phyloP scores from a whole-genome alignment of 495 filamentous ascomycete species.

The Xylaria palmicola region DNA sequence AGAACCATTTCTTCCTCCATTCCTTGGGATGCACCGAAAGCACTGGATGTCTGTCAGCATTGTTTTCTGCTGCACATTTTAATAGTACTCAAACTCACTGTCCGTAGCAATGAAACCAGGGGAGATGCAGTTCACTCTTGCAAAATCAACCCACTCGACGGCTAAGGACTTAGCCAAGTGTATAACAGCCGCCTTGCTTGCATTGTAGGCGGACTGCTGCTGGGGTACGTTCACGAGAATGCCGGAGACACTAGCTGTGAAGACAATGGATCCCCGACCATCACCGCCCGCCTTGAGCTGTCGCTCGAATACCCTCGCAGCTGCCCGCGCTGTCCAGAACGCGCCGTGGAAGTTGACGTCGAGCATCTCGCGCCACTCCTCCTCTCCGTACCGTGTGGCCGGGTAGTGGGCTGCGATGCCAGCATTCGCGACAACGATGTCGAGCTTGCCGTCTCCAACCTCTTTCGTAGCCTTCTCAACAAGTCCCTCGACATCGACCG shows the following conservation, averaged over 20 bases:
- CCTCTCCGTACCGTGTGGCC: slow-evolving; percentile 62
- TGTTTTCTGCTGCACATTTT: background rate
- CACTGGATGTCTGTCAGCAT: slow-evolving; percentile 21
- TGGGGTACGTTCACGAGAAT: slow-evolving; percentile 65
- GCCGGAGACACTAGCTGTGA: slow-evolving; percentile 63
- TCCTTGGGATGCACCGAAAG: slow-evolving; percentile 23
- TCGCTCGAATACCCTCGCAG: slow-evolving; percentile 69
- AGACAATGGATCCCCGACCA: slow-evolving; percentile 56
- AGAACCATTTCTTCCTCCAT: slow-evolving; percentile 25
- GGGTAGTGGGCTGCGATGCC: slow-evolving; percentile 64
- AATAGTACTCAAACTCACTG: slow-evolving; percentile 16
- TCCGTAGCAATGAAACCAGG: slow-evolving; percentile 41
- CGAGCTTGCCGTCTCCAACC: slow-evolving; percentile 21
- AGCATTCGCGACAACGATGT: slow-evolving; percentile 51
- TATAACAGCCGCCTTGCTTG: slow-evolving; percentile 58
- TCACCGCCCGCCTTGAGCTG: slow-evolving; percentile 40
- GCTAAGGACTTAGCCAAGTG: slow-evolving; percentile 62
- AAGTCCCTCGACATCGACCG: slow-evolving; percentile 16
- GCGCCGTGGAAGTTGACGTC: slow-evolving; percentile 71
- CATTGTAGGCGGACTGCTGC: slow-evolving; percentile 59
- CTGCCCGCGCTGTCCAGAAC: slow-evolving; percentile 68
- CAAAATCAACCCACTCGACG: slow-evolving; percentile 54
- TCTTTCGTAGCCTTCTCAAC: slow-evolving; percentile 19
- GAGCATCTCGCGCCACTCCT: slow-evolving; percentile 67
- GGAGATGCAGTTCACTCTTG: slow-evolving; percentile 57